Evolutionary conservation across 139 green algal species (phyloP), one percentile per base, ranked within the genome.

Genomic region (Tetradesmus lagerheimii): DNA sequence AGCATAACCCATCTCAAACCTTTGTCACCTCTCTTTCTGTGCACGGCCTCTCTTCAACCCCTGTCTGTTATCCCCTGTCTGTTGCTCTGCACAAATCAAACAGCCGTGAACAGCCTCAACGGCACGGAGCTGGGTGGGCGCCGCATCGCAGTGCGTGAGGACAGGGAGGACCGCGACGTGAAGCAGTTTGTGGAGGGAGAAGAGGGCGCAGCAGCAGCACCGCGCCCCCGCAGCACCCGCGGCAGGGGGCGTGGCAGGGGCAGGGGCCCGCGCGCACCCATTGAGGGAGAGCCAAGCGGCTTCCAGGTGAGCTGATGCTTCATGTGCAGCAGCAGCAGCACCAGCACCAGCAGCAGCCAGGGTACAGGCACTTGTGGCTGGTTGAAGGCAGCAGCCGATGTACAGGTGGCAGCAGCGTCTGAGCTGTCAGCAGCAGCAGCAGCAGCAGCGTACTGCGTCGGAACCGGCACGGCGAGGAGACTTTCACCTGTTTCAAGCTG

Each of bases 161-260:
- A 99, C 93, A 92, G 97, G 39, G 97, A 99, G 94, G 97, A 99
- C 92, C 93, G 97, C 45, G 97, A 99, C 87, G 94, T 99, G 18
- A 98, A 98, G 96, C 94, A 97, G 89, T 97, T 94, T 87, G 92
- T 94, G 25, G 81, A 86, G 35, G 87, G 79, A n/a, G 90, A 87
- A 5, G 90, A 92, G 18, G 91, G 91, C n/a, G 66, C 53, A 16
- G 50, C 74, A 15, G 74, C 75, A 45, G 66, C 82, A 12, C 43
- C 77, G 25, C 87, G 74, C 34, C 89, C 86, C 0, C 77, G 83
- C 29, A 87, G 76, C 37, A 31, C 47, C 38, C 34, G 81, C 27
- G 81, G 81, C 50, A 77, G 83, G 71, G 90, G 94, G 34, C 66
- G 85, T n/a, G 81, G 64, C 57, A 75, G 77, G 38, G 34, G 45